phyloP scores from a whole-genome alignment of 2,329 filamentous ascomycete species.

The Fusarium circinatum region DNA sequence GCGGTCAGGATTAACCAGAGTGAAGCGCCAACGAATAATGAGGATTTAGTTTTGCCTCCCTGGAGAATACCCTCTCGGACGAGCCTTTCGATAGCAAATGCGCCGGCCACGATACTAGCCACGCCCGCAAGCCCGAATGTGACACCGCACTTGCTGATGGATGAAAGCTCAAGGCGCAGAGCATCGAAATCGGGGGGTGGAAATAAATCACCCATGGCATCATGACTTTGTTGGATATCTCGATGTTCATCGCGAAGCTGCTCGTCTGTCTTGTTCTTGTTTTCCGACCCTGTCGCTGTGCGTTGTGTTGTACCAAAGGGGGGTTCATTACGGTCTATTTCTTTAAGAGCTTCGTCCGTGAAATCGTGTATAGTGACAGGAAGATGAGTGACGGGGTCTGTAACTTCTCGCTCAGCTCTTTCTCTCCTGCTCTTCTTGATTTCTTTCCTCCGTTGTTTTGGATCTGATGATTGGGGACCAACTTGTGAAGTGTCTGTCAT shows the following conservation, averaged over 20 bases:
- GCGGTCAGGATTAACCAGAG: constrained; percentile 44
- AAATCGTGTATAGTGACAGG: constrained; percentile 76
- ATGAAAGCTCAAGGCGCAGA: constrained; percentile 48
- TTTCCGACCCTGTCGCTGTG: constrained; percentile 52
- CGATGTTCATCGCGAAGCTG: constrained; percentile 51
- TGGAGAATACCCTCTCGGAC: constrained; percentile 22
- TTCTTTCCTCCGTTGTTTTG: constrained; percentile 59
- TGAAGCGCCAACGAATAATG: constrained; percentile 35
- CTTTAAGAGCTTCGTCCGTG: constrained; percentile 67
- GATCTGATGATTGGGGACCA: constrained; percentile 51
- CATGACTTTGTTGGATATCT: constrained; percentile 51
- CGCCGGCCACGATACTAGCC: constrained; percentile 46
- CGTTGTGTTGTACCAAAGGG: constrained; percentile 50
- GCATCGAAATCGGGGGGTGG: constrained; percentile 60
- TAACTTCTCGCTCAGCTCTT: constrained; percentile 69
- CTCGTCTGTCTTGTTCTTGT: constrained; percentile 53
- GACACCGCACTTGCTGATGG: constrained; percentile 48
- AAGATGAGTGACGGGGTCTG: constrained; percentile 77
- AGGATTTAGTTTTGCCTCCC: constrained; percentile 3
- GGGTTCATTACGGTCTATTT: constrained; percentile 46
- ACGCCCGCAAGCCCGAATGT: constrained; percentile 52
- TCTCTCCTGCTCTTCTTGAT: constrained; percentile 58
- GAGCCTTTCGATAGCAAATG: constrained; percentile 37
- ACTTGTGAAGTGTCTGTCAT: constrained; percentile 51
- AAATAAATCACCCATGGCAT: constrained; percentile 57